Evolutionary conservation across 345 rosid genomes (phyloP).

Genomic region (Pseudoturritis turrita): DNA sequence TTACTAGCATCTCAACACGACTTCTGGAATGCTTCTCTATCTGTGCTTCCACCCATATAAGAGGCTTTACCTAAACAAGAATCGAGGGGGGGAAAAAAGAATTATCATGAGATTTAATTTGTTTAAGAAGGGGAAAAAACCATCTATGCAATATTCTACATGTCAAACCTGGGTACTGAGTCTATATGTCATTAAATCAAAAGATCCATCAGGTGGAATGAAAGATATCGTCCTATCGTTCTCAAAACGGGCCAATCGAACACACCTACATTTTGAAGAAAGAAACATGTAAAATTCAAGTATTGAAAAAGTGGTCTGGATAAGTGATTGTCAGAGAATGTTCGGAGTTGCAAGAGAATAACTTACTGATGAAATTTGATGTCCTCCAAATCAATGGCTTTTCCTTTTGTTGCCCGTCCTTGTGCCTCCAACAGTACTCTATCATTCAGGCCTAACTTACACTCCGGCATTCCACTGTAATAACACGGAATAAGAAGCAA

Average conservation of each 20-base stretch:
- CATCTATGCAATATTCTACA: not conserved
- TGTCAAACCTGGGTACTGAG: constrained; percentile 63
- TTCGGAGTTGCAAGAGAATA: not conserved
- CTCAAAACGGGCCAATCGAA: constrained; percentile 77
- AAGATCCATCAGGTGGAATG: constrained; percentile 76
- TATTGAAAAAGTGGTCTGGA: not conserved
- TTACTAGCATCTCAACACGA: constrained; percentile 62
- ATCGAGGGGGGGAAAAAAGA: not conserved
- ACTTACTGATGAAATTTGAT: constrained; percentile 82
- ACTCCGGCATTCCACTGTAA: constrained; percentile 81
- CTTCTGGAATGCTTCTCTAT: constrained; percentile 71
- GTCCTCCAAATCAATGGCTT: constrained; percentile 81
- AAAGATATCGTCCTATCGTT: constrained; percentile 74
- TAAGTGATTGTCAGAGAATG: not conserved
- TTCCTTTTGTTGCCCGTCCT: constrained; percentile 69
- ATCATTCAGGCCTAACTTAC: constrained; percentile 81
- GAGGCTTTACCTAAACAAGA: constrained; percentile 55
- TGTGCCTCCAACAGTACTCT: constrained; percentile 77
- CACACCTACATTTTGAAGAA: constrained; percentile 46
- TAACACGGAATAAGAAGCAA: not conserved
- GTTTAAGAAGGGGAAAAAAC: not conserved
- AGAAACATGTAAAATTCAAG: not conserved
- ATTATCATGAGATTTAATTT: not conserved
- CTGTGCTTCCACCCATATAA: constrained; percentile 77
- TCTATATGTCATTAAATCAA: constrained; percentile 78